Evolutionary conservation across 768 basidiomycete genomes (phyloP), one percentile per base, ranked within the genome.

Genomic region (Macrolepiota fuliginosa): DNA sequence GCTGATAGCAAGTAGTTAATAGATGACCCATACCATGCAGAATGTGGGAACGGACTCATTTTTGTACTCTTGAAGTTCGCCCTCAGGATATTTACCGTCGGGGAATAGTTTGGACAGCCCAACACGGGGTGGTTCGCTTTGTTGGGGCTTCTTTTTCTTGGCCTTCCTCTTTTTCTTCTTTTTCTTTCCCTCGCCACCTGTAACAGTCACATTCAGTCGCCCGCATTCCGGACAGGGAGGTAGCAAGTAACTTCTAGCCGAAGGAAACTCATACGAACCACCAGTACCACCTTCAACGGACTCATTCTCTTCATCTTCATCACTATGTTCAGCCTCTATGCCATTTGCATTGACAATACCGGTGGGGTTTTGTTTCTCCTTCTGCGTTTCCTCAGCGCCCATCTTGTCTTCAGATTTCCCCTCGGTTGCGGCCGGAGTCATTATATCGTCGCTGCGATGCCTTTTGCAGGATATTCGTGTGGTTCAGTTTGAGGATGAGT

Each of bases 121-220:
- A 22, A 96, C 79, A 27, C 92, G 84, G 35, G 97, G 97, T 19
- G 97, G 97, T 37, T 96, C 94, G n/a, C 84, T 85, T 77, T 98
- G 96, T 68, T 85, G 83, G 10, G 72, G 63, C 75, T 85, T 90
- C 76, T 91, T 95, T 80, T 90, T 88, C 76, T 94, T 94, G 62
- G 91, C 76, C 77, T 94, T 94, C 62, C 90, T 77, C 93, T 96
- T 76, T 95, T 94, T 98, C 80, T 96, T 96, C 75, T 94, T 95
- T 72, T 87, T 90, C 73, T 87, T 87, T 56, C 70, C 79, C 47
- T 87, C 86, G 22, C 81, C 86, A 19, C 81, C 86, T 79, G 59
- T 10, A 45, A 50, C 9, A 42, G 32, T 24, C 15, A 39, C n/a
- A 42, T 51, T 12, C 58, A 35, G 36, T 12, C 11, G 37, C 22